Evolutionary conservation across 768 basidiomycete genomes (phyloP).

Genomic region (Auricularia heimuer): DNA sequence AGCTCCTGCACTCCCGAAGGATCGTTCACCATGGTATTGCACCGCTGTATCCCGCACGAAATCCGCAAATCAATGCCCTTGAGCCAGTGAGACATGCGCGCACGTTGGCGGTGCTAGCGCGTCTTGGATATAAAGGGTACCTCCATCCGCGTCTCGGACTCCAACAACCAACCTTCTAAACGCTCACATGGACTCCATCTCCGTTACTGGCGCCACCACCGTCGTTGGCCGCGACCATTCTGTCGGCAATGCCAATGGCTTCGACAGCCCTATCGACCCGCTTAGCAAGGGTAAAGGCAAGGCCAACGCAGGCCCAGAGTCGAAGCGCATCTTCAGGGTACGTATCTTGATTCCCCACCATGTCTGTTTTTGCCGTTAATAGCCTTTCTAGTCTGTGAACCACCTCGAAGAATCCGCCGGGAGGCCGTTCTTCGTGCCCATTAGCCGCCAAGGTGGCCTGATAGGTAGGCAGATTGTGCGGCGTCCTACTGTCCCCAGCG

Average conservation of each 20-base stretch:
- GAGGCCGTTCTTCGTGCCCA: conserved; percentile 61
- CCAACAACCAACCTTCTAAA: not conserved
- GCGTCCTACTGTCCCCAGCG: not conserved
- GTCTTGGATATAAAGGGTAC: not conserved
- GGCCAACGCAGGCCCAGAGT: not conserved
- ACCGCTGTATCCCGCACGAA: not conserved
- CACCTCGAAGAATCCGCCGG: conserved; percentile 31
- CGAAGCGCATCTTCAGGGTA: not conserved
- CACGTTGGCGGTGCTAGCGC: not conserved
- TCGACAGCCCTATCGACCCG: not conserved
- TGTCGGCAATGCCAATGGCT: conserved; percentile 1
- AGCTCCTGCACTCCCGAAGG: too few relatives aligned
- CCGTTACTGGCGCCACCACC: conserved; percentile 12
- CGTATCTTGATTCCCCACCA: not conserved
- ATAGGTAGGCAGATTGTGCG: conserved; percentile 35
- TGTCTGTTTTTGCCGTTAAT: conserved; percentile 1
- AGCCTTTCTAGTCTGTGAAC: conserved; percentile 5
- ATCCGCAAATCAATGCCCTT: not conserved
- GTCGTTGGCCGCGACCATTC: conserved; percentile 7
- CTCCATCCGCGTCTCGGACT: not conserved
- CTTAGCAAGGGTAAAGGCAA: not conserved
- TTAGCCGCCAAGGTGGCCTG: conserved; percentile 48
- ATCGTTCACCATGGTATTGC: not conserved
- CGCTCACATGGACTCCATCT: conserved; percentile 5
- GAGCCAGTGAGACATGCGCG: not conserved